These are phyloP conservation scores for Aspergillus ochraceoroseus DNA, from an alignment of 2,329 filamentous ascomycete genomes.

Conservation along the genomic window DNA sequence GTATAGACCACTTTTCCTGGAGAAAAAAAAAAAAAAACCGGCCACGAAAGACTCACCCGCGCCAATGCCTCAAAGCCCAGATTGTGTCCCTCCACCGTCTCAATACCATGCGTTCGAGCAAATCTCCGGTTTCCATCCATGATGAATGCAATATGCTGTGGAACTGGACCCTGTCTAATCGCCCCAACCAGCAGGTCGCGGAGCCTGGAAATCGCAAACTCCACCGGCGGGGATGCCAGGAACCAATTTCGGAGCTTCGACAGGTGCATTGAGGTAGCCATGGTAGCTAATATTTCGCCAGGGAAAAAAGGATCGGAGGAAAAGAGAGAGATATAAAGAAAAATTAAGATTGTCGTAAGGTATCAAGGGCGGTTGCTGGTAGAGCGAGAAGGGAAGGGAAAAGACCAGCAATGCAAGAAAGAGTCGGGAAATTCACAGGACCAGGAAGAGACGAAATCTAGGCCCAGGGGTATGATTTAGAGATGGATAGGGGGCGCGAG, in stretches of 20 bases:
- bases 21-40: no score
- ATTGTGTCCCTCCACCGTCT: slow-evolving; percentile 94
- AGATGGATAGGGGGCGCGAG: slow-evolving; percentile 4
- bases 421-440: slow-evolving; percentile 7
- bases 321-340: neutral
- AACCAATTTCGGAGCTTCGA: slow-evolving; percentile 68
- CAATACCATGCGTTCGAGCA: slow-evolving; percentile 82
- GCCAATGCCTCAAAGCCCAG: slow-evolving; percentile 92
- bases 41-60: slow-evolving; percentile 53
- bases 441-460: slow-evolving; percentile 4
- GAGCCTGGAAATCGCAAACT: slow-evolving; percentile 76
- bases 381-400: slow-evolving; percentile 1
- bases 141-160: slow-evolving; percentile 95
- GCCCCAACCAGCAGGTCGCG: slow-evolving; percentile 84
- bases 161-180: slow-evolving; percentile 82
- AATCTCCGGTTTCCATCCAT: slow-evolving; percentile 98
- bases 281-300: slow-evolving; percentile 21
- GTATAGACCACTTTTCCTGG: no score
- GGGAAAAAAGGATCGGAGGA: neutral
- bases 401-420: slow-evolving; percentile 3
- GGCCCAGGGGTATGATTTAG: slow-evolving; percentile 10
- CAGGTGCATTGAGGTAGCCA: slow-evolving; percentile 53
- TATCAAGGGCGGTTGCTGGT: neutral
- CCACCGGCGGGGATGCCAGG: slow-evolving; percentile 79
- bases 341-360: neutral